Evolutionary conservation across 2,329 filamentous ascomycete species (phyloP).

Genomic region (Ceratocystis huliohia): DNA sequence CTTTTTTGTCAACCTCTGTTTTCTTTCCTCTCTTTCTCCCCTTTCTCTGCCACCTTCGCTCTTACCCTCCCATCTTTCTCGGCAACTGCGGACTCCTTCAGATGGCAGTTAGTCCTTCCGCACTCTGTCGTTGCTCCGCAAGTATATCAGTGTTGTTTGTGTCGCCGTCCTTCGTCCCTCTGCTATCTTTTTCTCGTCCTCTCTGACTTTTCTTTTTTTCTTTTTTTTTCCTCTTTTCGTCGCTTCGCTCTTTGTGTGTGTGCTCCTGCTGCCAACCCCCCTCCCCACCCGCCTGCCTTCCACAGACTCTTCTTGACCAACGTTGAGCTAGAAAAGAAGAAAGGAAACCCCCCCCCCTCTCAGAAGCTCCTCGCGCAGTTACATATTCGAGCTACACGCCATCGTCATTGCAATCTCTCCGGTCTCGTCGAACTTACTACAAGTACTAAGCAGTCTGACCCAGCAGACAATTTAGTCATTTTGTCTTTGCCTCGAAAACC

Average conservation of each 20-base stretch:
- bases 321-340: not conserved
- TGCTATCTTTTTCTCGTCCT: not conserved
- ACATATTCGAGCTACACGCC: not conserved
- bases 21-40: not conserved
- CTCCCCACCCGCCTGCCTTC: not conserved
- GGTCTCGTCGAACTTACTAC: not conserved
- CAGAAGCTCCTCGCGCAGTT: not conserved
- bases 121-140: not conserved
- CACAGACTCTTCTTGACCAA: slow-evolving; percentile 2
- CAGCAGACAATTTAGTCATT: not conserved
- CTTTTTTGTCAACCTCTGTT: not conserved
- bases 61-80: not conserved
- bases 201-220: not conserved
- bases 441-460: not conserved
- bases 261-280: not conserved
- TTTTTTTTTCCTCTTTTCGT: not conserved
- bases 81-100: not conserved
- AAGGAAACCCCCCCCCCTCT: too few species aligned
- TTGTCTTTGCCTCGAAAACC: slow-evolving; percentile 4
- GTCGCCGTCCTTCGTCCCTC: not conserved
- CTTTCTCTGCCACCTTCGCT: not conserved
- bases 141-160: slow-evolving; percentile 6
- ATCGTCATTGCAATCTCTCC: slow-evolving; percentile 1
- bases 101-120: not conserved
- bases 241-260: not conserved